A percentile compares a stretch with the other conserved stretches of the same genome.
These are phyloP conservation scores for Dillenia suffruticosa DNA, from an alignment of 164 flowering plant genomes.

Conservation along the genomic window DNA sequence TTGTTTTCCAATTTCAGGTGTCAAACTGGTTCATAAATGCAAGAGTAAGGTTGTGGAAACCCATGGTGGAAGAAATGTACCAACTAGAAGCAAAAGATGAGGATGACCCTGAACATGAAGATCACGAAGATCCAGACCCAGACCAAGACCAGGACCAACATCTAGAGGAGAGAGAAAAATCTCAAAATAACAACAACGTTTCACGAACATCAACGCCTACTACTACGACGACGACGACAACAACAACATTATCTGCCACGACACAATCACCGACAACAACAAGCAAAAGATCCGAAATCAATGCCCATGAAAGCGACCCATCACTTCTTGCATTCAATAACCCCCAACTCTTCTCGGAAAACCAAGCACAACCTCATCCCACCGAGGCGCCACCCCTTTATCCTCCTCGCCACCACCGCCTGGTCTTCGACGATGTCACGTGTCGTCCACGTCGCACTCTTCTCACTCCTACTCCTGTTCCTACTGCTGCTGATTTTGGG, in stretches of 20 bases:
- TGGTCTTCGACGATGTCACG: slow-evolving; percentile 16
- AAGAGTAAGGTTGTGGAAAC: slow-evolving; percentile 93
- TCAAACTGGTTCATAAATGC: slow-evolving; percentile 98
- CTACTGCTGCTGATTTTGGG: slow-evolving; percentile 15
- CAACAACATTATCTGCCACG: slow-evolving; percentile 18
- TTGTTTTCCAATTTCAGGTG: slow-evolving; percentile 34
- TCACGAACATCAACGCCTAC: slow-evolving; percentile 47
- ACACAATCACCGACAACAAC: slow-evolving; percentile 23
- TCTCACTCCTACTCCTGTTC: background rate
- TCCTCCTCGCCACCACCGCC: slow-evolving; percentile 8
- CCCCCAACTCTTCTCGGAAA: slow-evolving; percentile 37
- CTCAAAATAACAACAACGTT: slow-evolving; percentile 18
- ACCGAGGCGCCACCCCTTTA: slow-evolving; percentile 9
- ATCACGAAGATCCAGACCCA: too few relatives aligned
- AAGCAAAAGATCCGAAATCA: slow-evolving; percentile 34
- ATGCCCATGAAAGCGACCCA: slow-evolving; percentile 54
- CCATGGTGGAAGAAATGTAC: slow-evolving; percentile 96
- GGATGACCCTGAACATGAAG: background rate
- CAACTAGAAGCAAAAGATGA: slow-evolving; percentile 61
- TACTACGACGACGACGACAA: slow-evolving; percentile 5
- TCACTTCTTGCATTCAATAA: slow-evolving; percentile 55
- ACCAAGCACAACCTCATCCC: slow-evolving; percentile 22
- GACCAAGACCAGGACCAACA: too few relatives aligned
- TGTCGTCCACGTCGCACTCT: slow-evolving; percentile 20
- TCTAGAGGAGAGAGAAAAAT: slow-evolving; percentile 20